Percentiles rank a stretch among this genome's conserved stretches.
phyloP scores from a whole-genome alignment of 345 rosid species.

The Citrus sp. region DNA sequence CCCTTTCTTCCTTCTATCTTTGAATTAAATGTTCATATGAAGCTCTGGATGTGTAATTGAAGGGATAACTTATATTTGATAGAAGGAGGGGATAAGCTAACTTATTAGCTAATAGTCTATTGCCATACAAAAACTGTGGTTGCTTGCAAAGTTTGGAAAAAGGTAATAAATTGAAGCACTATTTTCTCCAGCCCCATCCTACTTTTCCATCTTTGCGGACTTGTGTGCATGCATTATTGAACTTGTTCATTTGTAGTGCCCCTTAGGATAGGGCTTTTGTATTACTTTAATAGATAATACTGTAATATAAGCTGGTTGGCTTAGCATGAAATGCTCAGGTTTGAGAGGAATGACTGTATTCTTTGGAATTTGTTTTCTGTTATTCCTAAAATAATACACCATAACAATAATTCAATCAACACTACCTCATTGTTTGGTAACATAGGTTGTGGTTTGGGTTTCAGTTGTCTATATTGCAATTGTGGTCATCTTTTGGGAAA shows the following conservation, averaged over 20 bases:
- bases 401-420: background rate
- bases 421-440: background rate
- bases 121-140: background rate
- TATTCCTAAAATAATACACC: background rate
- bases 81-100: background rate
- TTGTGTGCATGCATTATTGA: background rate
- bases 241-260: background rate
- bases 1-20: background rate
- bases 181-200: background rate
- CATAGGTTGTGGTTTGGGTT: background rate
- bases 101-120: background rate
- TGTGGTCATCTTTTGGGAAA: background rate
- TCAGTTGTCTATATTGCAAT: background rate
- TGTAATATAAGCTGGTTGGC: background rate
- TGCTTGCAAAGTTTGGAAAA: background rate
- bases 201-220: background rate
- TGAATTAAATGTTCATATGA: background rate
- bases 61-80: background rate
- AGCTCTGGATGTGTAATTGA: background rate
- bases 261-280: background rate
- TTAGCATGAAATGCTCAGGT: background rate
- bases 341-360: slow-evolving; percentile 2
- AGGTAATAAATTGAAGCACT: background rate
- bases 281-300: background rate
- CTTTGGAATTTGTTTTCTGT: background rate